Evolutionary conservation across 345 rosid species (phyloP).

Genomic region (Salix arbutifolia): DNA sequence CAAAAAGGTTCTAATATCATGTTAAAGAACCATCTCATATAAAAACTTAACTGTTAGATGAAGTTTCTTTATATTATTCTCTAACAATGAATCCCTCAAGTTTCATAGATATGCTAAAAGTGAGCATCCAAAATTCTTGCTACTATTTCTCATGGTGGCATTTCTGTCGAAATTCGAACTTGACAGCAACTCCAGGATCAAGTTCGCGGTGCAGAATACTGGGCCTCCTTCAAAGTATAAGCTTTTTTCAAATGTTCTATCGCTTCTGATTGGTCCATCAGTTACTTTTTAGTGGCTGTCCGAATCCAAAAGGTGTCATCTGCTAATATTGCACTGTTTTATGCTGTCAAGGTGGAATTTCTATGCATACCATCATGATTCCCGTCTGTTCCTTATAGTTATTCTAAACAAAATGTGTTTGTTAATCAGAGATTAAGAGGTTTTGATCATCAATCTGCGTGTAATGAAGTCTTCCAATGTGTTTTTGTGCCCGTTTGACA

Average conservation of each 20-base stretch:
- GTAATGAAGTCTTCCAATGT: background rate
- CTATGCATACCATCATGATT: background rate
- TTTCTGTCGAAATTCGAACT: background rate
- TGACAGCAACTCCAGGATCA: conserved; percentile 2
- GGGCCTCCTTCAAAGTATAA: background rate
- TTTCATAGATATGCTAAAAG: background rate
- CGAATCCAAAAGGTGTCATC: background rate
- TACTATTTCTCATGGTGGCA: background rate
- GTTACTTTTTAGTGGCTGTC: background rate
- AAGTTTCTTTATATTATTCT: too few relatives aligned
- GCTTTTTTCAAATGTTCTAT: background rate
- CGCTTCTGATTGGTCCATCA: background rate
- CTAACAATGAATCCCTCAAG: background rate
- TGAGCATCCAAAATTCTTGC: conserved; percentile 7
- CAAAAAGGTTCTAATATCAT: too few relatives aligned
- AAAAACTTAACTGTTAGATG: too few relatives aligned
- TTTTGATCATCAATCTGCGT: background rate
- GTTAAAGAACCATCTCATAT: too few relatives aligned
- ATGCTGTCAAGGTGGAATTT: conserved; percentile 1
- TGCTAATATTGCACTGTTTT: background rate
- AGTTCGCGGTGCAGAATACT: background rate
- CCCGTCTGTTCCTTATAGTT: background rate
- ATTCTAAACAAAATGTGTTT: background rate
- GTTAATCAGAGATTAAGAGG: background rate
- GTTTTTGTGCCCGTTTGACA: too few relatives aligned